phyloP scores from a whole-genome alignment of 805 yeast species.

The Lachancea fermentati region DNA sequence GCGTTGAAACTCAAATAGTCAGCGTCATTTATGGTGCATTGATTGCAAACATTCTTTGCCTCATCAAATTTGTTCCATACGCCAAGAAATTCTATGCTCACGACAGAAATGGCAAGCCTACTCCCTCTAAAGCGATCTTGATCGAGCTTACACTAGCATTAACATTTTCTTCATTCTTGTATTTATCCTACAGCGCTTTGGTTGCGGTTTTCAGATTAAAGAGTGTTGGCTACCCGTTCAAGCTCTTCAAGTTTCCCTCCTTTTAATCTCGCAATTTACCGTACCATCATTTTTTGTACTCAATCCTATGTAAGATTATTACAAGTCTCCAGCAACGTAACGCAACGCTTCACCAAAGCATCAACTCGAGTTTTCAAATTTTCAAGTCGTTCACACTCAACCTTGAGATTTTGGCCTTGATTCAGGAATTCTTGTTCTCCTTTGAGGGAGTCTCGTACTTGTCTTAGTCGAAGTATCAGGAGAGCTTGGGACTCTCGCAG shows the following conservation, averaged over 20 bases:
- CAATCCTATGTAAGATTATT: not conserved
- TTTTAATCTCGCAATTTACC: slow-evolving; percentile 6
- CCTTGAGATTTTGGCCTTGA: slow-evolving; percentile 11
- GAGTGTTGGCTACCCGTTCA: slow-evolving; percentile 72
- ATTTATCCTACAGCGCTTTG: slow-evolving; percentile 57
- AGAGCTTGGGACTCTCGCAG: slow-evolving; percentile 31
- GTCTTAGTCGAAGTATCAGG: slow-evolving; percentile 22
- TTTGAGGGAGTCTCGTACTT: slow-evolving; percentile 20
- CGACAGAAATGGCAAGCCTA: slow-evolving; percentile 35
- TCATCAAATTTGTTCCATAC: slow-evolving; percentile 52
- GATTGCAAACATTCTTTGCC: slow-evolving; percentile 51
- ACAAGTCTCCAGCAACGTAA: slow-evolving; percentile 2
- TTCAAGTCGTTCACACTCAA: slow-evolving; percentile 9
- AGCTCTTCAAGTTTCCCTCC: slow-evolving; percentile 38
- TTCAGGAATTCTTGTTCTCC: slow-evolving; percentile 19
- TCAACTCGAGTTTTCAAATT: slow-evolving; percentile 14
- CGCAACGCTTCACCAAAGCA: slow-evolving; percentile 11
- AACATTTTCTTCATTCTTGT: slow-evolving; percentile 40
- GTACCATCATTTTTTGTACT: slow-evolving; percentile 2
- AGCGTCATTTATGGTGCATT: slow-evolving; percentile 67
- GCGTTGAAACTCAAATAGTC: slow-evolving; percentile 84
- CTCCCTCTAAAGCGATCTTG: slow-evolving; percentile 15
- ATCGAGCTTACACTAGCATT: slow-evolving; percentile 46
- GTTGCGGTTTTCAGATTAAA: slow-evolving; percentile 64
- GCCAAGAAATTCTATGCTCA: slow-evolving; percentile 20